A percentile compares a stretch with the other conserved stretches of the same genome.
Conservation (phyloP, 1,284 basidiomycete genomes). For the Naganishia sp. region DNA sequence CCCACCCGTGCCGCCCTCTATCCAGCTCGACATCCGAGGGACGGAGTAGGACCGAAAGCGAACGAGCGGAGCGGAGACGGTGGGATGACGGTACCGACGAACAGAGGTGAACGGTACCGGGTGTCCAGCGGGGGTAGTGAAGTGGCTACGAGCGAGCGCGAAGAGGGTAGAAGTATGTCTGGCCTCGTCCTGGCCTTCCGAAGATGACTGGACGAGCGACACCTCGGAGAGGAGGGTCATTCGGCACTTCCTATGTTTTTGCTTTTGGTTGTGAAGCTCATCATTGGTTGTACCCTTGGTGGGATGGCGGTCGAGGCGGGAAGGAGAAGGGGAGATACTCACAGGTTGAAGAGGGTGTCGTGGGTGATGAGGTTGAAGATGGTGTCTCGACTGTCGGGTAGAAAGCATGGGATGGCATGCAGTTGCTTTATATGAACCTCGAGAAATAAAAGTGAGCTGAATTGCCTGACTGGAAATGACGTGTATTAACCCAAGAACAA, state of each 20-base stretch:
- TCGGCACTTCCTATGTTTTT: constrained; percentile 29
- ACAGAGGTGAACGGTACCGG: constrained; percentile 18
- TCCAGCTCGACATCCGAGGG: constrained; percentile 28
- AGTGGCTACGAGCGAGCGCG: constrained; percentile 16
- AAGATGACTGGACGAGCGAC: too few relatives aligned
- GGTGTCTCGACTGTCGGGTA: too few relatives aligned
- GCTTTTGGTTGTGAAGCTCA: constrained; percentile 16
- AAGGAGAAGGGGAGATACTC: constrained; percentile 3
- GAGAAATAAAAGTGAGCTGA: background rate
- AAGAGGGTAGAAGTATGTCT: background rate
- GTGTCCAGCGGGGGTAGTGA: background rate
- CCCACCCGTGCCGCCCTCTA: background rate
- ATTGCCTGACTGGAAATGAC: background rate
- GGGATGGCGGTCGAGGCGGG: background rate
- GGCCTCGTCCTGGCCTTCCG: background rate
- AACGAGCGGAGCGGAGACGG: background rate
- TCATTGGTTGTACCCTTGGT: constrained; percentile 3
- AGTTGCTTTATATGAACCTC: too few relatives aligned
- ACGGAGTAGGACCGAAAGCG: constrained; percentile 24
- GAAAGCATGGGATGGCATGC: too few relatives aligned
- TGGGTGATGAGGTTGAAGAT: too few relatives aligned
- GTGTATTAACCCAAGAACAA: background rate
- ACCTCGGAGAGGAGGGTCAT: constrained; percentile 11
- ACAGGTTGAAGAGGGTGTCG: background rate
- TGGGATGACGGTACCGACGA: background rate